Conservation (phyloP, 805 yeast genomes). For the Trichomonascus vanleenenianus region DNA sequence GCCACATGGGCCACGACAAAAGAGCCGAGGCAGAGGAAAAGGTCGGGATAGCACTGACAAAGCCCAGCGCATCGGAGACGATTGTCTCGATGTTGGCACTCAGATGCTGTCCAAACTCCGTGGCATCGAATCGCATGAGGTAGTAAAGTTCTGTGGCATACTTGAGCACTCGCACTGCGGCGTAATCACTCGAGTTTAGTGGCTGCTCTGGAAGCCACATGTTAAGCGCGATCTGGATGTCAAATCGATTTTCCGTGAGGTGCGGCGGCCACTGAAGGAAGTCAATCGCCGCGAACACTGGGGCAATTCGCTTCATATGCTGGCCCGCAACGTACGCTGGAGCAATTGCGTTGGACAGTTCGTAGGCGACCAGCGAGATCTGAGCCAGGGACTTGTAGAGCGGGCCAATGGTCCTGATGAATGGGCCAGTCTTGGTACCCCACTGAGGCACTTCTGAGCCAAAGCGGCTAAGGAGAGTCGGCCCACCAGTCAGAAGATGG, state of each 20-base stretch:
- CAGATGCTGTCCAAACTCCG: slow-evolving; percentile 4
- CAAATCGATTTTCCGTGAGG: not conserved
- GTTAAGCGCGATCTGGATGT: slow-evolving; percentile 6
- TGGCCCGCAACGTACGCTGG: not conserved
- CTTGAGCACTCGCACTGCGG: slow-evolving; percentile 9
- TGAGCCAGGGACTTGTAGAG: not conserved
- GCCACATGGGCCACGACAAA: slow-evolving; percentile 15
- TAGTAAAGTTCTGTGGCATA: slow-evolving; percentile 9
- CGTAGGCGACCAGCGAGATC: not conserved
- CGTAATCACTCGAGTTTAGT: not conserved
- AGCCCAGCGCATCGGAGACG: slow-evolving; percentile 3
- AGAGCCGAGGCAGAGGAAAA: slow-evolving; percentile 1
- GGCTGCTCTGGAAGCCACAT: slow-evolving; percentile 5
- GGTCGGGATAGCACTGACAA: slow-evolving; percentile 4
- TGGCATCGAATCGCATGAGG: slow-evolving; percentile 7
- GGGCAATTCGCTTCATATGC: not conserved
- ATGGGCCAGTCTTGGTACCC: too few relatives aligned
- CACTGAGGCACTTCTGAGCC: not conserved
- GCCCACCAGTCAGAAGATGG: not conserved
- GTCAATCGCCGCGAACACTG: not conserved
- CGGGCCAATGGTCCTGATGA: not conserved
- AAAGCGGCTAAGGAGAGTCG: not conserved
- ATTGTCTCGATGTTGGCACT: not conserved
- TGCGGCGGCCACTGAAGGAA: slow-evolving; percentile 1
- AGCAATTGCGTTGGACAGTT: not conserved